Percentiles rank a stretch among this genome's conserved stretches.
Conservation (phyloP, 2,329 filamentous ascomycete species). For the Verticillium alfalfae region DNA sequence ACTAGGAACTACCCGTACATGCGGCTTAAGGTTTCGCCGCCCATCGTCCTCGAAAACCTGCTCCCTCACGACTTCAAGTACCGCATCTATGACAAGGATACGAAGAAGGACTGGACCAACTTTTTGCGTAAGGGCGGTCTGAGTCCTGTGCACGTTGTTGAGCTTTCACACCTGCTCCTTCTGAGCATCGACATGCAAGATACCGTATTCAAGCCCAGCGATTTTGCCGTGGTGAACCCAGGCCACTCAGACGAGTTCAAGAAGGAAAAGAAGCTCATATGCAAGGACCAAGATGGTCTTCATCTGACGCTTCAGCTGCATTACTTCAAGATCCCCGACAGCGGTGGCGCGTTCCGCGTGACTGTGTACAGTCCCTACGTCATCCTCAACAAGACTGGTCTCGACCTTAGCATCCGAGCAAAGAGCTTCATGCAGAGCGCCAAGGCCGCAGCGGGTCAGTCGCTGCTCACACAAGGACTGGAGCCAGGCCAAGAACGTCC, state of each 20-base stretch:
- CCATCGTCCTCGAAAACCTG: slow-evolving; percentile 89
- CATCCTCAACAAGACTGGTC: slow-evolving; percentile 88
- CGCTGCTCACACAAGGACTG: slow-evolving; percentile 40
- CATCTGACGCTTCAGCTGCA: slow-evolving; percentile 79
- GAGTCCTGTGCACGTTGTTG: slow-evolving; percentile 94
- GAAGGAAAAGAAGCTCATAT: slow-evolving; percentile 70
- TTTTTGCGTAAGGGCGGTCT: slow-evolving; percentile 94
- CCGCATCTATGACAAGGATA: slow-evolving; percentile 97
- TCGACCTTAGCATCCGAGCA: slow-evolving; percentile 80
- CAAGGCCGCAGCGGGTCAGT: slow-evolving; percentile 77
- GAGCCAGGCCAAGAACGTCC: slow-evolving; percentile 48
- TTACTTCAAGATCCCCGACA: slow-evolving; percentile 85
- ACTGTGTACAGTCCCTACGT: slow-evolving; percentile 94
- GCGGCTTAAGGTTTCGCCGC: slow-evolving; percentile 85
- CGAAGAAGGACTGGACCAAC: slow-evolving; percentile 98
- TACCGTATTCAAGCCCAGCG: slow-evolving; percentile 87
- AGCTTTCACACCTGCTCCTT: slow-evolving; percentile 86
- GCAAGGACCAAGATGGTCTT: slow-evolving; percentile 80
- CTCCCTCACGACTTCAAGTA: slow-evolving; percentile 99
- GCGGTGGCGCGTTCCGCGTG: slow-evolving; percentile 92
- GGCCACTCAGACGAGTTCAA: slow-evolving; percentile 83
- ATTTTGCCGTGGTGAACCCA: slow-evolving; percentile 95
- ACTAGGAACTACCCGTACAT: slow-evolving; percentile 83
- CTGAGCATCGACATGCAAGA: slow-evolving; percentile 97
- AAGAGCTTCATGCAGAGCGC: slow-evolving; percentile 85